Evolutionary conservation across 768 basidiomycete species (phyloP).

Genomic region (Termitomyces titanicus): DNA sequence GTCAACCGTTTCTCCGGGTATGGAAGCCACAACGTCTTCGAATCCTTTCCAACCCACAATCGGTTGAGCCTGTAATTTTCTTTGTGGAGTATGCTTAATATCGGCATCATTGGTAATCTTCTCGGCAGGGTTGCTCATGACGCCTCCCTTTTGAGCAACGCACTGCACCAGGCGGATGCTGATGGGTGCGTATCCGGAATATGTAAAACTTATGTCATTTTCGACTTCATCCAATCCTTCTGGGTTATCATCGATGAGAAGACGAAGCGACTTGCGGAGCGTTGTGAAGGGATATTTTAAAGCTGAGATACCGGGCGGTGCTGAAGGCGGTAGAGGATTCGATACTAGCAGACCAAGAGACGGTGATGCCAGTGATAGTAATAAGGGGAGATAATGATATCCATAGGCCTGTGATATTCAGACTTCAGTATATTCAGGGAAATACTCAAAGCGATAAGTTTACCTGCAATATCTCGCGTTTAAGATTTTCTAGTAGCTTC

Average conservation of each 20-base stretch:
- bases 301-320: constrained; percentile 32
- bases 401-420: constrained; percentile 59
- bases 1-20: constrained; percentile 88
- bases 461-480: constrained; percentile 87
- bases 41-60: constrained; percentile 98
- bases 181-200: constrained; percentile 96
- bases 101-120: constrained; percentile 31
- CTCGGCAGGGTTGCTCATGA: constrained; percentile 75
- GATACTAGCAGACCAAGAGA: constrained; percentile 66
- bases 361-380: constrained; percentile 61
- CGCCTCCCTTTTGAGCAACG: constrained; percentile 85
- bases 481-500: constrained; percentile 82
- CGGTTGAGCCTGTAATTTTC: constrained; percentile 80
- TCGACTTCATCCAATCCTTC: constrained; percentile 80
- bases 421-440: constrained; percentile 5
- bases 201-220: constrained; percentile 94
- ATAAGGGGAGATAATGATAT: constrained; percentile 64
- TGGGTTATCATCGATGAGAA: constrained; percentile 86
- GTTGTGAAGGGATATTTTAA: constrained; percentile 68
- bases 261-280: constrained; percentile 79
- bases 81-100: constrained; percentile 27
- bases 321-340: constrained; percentile 59
- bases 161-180: constrained; percentile 91
- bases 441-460: constrained; percentile 25
- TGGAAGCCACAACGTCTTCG: constrained; percentile 78